Percentiles rank a stretch among this genome's conserved stretches.
Evolutionary conservation across 1,284 basidiomycete species (phyloP).

Genomic region (Rhodotorula sp.): DNA sequence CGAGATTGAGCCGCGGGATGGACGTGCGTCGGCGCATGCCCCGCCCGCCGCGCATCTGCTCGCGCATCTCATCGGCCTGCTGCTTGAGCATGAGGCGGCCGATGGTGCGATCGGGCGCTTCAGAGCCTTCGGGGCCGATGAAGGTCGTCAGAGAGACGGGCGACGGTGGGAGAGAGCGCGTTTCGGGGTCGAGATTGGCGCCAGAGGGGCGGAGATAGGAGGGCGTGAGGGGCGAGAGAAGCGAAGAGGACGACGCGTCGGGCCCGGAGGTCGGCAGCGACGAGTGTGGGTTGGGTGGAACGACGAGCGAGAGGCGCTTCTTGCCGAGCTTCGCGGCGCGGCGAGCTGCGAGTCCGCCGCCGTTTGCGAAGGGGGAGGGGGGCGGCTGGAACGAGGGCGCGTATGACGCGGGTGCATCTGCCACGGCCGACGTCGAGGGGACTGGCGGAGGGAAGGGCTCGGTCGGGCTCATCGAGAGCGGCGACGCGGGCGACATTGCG

Average conservation of each 20-base stretch:
- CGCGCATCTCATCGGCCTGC: constrained; percentile 43
- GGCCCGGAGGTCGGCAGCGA: not conserved
- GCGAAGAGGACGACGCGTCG: not conserved
- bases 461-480: constrained; percentile 2
- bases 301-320: constrained; percentile 40
- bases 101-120: constrained; percentile 37
- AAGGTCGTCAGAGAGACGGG: constrained; percentile 37
- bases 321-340: constrained; percentile 39
- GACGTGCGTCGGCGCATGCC: constrained; percentile 39
- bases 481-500: constrained; percentile 7
- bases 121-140: constrained; percentile 38
- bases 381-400: constrained; percentile 9
- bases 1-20: constrained; percentile 35
- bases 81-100: constrained; percentile 41
- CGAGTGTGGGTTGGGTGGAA: constrained; percentile 15
- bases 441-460: constrained; percentile 2
- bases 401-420: not conserved
- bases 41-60: constrained; percentile 39
- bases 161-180: constrained; percentile 37
- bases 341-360: constrained; percentile 34
- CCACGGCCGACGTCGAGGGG: not conserved
- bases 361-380: constrained; percentile 1
- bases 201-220: constrained; percentile 18
- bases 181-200: constrained; percentile 24
- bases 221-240: constrained; percentile 26